Evolutionary conservation across 805 yeast species (phyloP).

Genomic region (Candida ulmi): DNA sequence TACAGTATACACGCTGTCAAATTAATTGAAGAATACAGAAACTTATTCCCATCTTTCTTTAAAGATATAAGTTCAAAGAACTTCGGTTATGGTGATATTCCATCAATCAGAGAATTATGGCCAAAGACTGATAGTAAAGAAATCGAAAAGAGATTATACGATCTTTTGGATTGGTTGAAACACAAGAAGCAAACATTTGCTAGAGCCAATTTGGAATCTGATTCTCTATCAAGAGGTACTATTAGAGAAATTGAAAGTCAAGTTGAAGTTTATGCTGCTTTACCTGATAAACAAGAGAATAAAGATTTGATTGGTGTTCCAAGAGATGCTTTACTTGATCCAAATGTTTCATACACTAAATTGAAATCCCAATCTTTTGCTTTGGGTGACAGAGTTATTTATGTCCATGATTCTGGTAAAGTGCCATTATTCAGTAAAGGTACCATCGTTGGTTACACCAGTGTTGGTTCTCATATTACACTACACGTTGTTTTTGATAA

Average conservation of each 20-base stretch:
- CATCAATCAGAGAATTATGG: constrained; percentile 26
- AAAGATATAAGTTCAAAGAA: constrained; percentile 27
- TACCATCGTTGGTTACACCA: constrained; percentile 76
- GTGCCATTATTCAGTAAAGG: constrained; percentile 87
- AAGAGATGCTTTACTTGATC: constrained; percentile 72
- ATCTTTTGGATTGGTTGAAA: constrained; percentile 37
- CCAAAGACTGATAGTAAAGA: constrained; percentile 29
- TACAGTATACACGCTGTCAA: constrained; percentile 70
- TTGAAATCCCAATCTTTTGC: constrained; percentile 71
- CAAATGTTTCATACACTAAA: constrained; percentile 63
- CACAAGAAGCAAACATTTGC: constrained; percentile 49
- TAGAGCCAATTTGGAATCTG: constrained; percentile 71
- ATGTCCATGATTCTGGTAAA: constrained; percentile 80
- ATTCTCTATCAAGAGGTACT: constrained; percentile 63
- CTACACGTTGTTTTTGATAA: constrained; percentile 81
- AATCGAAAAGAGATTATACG: constrained; percentile 23
- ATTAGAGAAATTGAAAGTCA: constrained; percentile 62
- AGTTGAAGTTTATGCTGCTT: constrained; percentile 39
- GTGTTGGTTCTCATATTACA: constrained; percentile 45
- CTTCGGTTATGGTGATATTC: constrained; percentile 22
- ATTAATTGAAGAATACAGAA: constrained; percentile 55
- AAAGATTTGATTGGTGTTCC: constrained; percentile 79
- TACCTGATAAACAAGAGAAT: constrained; percentile 39
- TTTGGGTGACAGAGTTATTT: constrained; percentile 86
- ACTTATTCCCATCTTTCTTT: constrained; percentile 59